Percentiles rank a stretch among this genome's conserved stretches.
Evolutionary conservation across 306 rosid genomes (phyloP).

Genomic region (Spatholobus suberectus): DNA sequence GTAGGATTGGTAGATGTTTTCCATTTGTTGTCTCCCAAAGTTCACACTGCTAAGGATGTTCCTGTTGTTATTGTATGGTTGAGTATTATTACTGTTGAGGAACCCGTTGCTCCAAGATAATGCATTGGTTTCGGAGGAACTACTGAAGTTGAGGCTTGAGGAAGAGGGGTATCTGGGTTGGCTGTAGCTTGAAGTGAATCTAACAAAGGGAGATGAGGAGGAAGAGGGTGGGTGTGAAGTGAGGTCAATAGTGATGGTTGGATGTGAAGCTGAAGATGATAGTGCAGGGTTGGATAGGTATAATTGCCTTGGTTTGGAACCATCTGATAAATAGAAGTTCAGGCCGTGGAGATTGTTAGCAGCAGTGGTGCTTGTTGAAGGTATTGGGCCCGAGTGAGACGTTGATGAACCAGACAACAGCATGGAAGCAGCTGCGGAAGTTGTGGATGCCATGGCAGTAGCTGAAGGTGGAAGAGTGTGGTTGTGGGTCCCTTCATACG

Average conservation of each 20-base stretch:
- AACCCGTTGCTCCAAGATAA: slow-evolving; percentile 64
- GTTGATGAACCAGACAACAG: slow-evolving; percentile 76
- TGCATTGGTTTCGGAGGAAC: slow-evolving; percentile 51
- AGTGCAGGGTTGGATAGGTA: slow-evolving; percentile 68
- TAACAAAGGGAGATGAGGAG: slow-evolving; percentile 53
- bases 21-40: slow-evolving; percentile 55
- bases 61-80: slow-evolving; percentile 40
- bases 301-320: slow-evolving; percentile 60
- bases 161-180: slow-evolving; percentile 58
- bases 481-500: slow-evolving; percentile 95
- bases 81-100: slow-evolving; percentile 45
- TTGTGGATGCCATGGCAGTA: slow-evolving; percentile 95
- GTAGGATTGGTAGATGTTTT: slow-evolving; percentile 51
- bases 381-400: slow-evolving; percentile 37
- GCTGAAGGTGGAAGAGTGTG: slow-evolving; percentile 90
- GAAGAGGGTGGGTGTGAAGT: slow-evolving; percentile 70
- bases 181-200: slow-evolving; percentile 51
- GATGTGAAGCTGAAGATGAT: slow-evolving; percentile 64
- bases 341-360: slow-evolving; percentile 58
- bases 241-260: slow-evolving; percentile 91
- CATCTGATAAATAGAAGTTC: slow-evolving; percentile 62
- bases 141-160: slow-evolving; percentile 63
- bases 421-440: slow-evolving; percentile 95
- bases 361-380: slow-evolving; percentile 33
- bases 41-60: slow-evolving; percentile 47